Conservation (phyloP, 768 basidiomycete species). For the Pulveroboletus sp. region DNA sequence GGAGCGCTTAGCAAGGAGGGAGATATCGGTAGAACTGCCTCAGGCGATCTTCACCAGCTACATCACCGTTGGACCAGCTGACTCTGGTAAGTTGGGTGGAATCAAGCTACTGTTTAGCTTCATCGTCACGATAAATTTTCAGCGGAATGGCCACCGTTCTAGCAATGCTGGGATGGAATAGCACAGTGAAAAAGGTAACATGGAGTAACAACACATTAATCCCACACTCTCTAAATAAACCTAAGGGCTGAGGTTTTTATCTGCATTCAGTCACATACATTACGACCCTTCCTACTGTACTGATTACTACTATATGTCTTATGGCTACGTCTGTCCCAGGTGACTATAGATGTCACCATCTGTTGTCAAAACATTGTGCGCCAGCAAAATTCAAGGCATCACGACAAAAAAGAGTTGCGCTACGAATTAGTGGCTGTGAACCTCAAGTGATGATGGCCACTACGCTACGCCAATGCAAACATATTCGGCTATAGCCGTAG, state of each 20-base stretch:
- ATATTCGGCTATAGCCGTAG: no score
- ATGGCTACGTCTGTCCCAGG: background rate
- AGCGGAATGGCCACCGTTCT: background rate
- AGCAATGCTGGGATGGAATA: background rate
- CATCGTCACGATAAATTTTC: background rate
- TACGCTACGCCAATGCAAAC: no score
- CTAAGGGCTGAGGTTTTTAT: background rate
- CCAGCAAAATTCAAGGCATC: no score
- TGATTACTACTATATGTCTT: background rate
- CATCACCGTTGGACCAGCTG: background rate
- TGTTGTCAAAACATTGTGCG: no score
- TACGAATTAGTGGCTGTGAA: no score
- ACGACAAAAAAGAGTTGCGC: no score
- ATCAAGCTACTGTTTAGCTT: no score
- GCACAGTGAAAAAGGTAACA: background rate
- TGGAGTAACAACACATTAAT: background rate
- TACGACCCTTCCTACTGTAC: background rate
- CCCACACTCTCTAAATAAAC: no score
- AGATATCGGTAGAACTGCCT: background rate
- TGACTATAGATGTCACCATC: background rate
- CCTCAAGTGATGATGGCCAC: no score
- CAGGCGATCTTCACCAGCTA: slow-evolving; percentile 8
- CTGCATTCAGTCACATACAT: background rate
- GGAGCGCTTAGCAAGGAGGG: slow-evolving; percentile 12
- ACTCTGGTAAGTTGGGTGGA: background rate